Evolutionary conservation across 2,329 filamentous ascomycete species (phyloP), one percentile per base, ranked within the genome.

Genomic region (Westerdykella sp.): DNA sequence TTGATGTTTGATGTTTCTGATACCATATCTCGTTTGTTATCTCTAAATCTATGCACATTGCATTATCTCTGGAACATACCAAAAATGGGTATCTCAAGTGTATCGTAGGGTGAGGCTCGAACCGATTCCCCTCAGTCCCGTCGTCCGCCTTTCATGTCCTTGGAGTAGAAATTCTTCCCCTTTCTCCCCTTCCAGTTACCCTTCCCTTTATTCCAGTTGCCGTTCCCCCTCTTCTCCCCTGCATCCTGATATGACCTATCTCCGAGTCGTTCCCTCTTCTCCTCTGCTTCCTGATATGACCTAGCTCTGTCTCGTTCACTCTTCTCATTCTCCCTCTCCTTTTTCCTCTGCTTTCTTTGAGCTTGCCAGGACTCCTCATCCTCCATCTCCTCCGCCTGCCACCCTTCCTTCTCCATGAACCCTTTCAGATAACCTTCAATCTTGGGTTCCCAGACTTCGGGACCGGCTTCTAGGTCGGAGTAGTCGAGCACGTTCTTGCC

Each of bases 401-500:
- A 66, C 2, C 59, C 59, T 45, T 71, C 69, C 47, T 69, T 67
- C 45, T 67, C 57, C 57, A 73, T 71, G 69, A 75, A 79, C 18
- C 67, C 63, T 34, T 75, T 67, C 10, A 88, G 66, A 60, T 82
- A 74, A 13, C 65, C 62, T 54, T 77, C 64, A 1, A 97, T 75
- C 63, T 88, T 78, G 0, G 87, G 85, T 0, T 79, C 87, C 90
- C 91, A 97, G 7, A 86, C 79, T 1, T 81, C 77, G 65, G 95
- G 87, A 1, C 86, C 88, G 51, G 83, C 78, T 44, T 75, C 75
- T 4, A 96, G 69, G 50, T 95, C 87, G 10, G 79, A 73, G 61
- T 85, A 95, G 54, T 93, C 85, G 15, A 96, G 67, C 41, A 88
- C 84, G 59, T 87, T 90, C 28, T 78, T 74, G 1, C 79, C 81